Evolutionary conservation across 2,329 filamentous ascomycete species (phyloP), one percentile per base, ranked within the genome.

Genomic region (Lasiodiplodia gonubiensis): DNA sequence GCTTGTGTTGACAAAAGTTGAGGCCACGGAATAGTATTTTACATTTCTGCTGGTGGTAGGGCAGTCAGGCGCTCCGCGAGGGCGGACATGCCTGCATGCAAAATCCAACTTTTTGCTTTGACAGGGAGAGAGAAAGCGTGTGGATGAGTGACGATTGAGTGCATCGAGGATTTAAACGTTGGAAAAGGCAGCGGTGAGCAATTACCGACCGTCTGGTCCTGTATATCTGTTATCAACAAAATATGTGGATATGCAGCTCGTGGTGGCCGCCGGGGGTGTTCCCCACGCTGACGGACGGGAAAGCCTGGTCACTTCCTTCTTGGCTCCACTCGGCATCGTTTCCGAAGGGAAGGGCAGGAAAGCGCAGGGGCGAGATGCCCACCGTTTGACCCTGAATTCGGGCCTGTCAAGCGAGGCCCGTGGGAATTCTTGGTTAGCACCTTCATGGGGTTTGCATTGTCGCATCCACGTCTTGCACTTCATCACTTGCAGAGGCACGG

Each of bases 171-270:
- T 42, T 33, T 33, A 33, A 33, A 33, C 39, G 39, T 42, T 42
- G 39, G 39, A 42, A 42, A 42, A 16, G 16, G 33, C 53, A 33
- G 53, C 35, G 53, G 53, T 57, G 53, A 57, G 23, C n/a, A 3
- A 3, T 18, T 23, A 33, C 53, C 33, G 18, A n/a, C 10, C 25
- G 12, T 23, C 33, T n/a, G 53, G 53, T 3, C 21, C 18, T 4
- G 21, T 39, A 6, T 18, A n/a, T 30, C 30, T 21, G 12, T 33
- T 54, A 35, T 35, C 27, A 18, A 33, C 52, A 33, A 52, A 35
- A 54, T 35, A 54, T 54, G 52, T n/a, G 52, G 52, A 52, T 30
- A 33, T 30, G 27, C n/a, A 30, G 53, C 30, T 23, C 30, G 53
- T 57, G 53, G 33, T 57, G 53, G 52, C 12, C 30, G 52, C n/a